Evolutionary conservation across 192 early-diverging fungal genomes (phyloP).

Genomic region (Gaertneriomyces semiglobifer): DNA sequence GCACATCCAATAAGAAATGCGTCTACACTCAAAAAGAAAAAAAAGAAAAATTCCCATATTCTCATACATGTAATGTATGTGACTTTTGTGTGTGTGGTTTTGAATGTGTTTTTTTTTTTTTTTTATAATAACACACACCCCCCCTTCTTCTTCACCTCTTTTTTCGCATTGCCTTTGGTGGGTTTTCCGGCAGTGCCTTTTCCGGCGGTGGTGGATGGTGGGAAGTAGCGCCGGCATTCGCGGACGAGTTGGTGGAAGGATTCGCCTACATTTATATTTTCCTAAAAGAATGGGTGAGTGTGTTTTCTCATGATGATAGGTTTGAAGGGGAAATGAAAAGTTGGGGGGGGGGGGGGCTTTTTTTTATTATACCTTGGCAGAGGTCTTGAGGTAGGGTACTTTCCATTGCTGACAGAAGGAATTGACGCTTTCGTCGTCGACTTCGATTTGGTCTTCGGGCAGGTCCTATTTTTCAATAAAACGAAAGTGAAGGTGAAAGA

Average conservation of each 20-base stretch:
- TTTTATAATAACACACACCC: conserved; percentile 6
- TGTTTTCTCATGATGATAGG: not conserved
- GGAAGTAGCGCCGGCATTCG: conserved; percentile 43
- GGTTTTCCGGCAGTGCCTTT: not conserved
- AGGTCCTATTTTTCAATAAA: conserved; percentile 40
- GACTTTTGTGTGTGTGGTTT: too few relatives aligned
- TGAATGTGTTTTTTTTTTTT: too few relatives aligned
- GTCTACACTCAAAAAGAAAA: too few relatives aligned
- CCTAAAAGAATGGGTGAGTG: conserved; percentile 21
- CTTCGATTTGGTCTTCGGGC: conserved; percentile 45
- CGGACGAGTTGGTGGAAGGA: conserved; percentile 53
- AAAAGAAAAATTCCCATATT: too few relatives aligned
- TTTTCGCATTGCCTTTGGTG: conserved; percentile 8
- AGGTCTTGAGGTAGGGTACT: conserved; percentile 52
- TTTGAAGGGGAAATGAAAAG: not conserved
- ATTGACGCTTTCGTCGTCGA: conserved; percentile 36
- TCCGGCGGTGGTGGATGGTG: not conserved
- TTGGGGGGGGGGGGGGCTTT: too few relatives aligned
- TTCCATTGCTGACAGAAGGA: conserved; percentile 40
- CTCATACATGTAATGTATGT: too few relatives aligned
- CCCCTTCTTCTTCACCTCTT: conserved; percentile 1
- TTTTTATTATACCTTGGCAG: conserved; percentile 49
- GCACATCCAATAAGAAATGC: too few relatives aligned
- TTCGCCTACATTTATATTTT: conserved; percentile 55
- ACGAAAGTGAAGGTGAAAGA: not conserved